These are phyloP conservation scores for Dalbergia cochinchinensis DNA, from an alignment of 306 rosid species.

Conservation along the genomic window DNA sequence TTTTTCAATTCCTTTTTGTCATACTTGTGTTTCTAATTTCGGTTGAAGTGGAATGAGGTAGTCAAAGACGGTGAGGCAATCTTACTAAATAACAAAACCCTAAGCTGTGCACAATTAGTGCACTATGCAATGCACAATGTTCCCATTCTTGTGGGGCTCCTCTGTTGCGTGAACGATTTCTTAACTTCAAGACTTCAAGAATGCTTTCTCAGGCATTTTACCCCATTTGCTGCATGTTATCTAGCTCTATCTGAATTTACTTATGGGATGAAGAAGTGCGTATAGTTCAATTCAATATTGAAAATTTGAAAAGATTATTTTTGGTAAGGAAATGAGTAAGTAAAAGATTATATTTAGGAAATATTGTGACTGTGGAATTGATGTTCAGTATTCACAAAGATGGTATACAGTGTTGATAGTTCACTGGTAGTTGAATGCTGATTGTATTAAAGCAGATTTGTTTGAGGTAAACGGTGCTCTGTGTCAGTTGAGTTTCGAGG, in stretches of 20 bases:
- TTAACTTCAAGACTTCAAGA: neutral
- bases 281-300: neutral
- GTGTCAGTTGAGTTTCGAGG: neutral
- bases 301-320: neutral
- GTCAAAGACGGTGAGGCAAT: neutral
- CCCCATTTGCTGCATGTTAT: neutral
- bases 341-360: neutral
- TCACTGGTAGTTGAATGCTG: conserved; percentile 22
- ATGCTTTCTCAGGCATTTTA: neutral
- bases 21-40: neutral
- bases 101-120: neutral
- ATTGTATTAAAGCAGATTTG: neutral
- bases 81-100: neutral
- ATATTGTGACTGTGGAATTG: neutral
- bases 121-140: neutral
- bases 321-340: neutral
- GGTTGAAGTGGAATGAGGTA: neutral
- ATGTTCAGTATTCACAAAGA: neutral
- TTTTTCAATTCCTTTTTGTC: neutral
- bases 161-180: neutral
- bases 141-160: neutral
- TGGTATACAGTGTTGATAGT: neutral
- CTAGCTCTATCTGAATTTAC: neutral
- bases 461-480: neutral
- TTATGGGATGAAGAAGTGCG: neutral